Base-by-base conservation (phyloP, 1,139 yeast species). In the Kodamaea arcana region DNA sequence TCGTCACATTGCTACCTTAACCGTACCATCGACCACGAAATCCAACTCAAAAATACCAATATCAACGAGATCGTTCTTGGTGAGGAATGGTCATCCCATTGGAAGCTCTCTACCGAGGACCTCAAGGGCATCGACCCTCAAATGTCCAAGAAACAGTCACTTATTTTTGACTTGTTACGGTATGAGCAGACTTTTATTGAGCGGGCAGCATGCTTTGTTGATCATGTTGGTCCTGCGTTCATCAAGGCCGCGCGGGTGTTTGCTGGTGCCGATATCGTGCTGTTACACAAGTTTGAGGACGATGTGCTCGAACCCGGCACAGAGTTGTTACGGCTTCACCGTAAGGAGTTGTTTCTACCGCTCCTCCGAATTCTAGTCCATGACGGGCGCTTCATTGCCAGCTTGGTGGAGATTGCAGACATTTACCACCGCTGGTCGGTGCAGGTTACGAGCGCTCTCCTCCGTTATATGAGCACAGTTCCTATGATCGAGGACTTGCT, bases 141-240 rank as follows among this genome's bases (percentile, higher is more conserved):
- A 9, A 75, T 78, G 33, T 67, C 82, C 9, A 79, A 78, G 49
- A 69, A 81, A 26, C 95, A 87, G 52, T 82, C 86, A 34, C 78
- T 81, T 33, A 74, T 86, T 4, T 90, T 83, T 56, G 95, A 87
- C 52, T 60, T 86, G 31, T 75, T 87, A 24, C 69, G 81, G 37
- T 75, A 80, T 34, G 95, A 86, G 45, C 88, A 83, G 46, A 74
- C 78, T n/a, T 83, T 83, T 39, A 72, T 85, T 20, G 78, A 76
- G 36, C 72, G 87, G 50, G 81, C 90, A 3, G 69, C 71, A 43
- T 77, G 84, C 6, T 81, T 85, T 40, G 67, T 83, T 3, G 75
- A 76, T 22, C 39, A 51, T 10, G 74, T 66, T 4, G 73, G 66
- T 0, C 75, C 75, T 0, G 69, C 58, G 36, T 69, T 69, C 35